Base-by-base conservation (phyloP, 2,329 filamentous ascomycete species). In the Sclerotinia glacialis region DNA sequence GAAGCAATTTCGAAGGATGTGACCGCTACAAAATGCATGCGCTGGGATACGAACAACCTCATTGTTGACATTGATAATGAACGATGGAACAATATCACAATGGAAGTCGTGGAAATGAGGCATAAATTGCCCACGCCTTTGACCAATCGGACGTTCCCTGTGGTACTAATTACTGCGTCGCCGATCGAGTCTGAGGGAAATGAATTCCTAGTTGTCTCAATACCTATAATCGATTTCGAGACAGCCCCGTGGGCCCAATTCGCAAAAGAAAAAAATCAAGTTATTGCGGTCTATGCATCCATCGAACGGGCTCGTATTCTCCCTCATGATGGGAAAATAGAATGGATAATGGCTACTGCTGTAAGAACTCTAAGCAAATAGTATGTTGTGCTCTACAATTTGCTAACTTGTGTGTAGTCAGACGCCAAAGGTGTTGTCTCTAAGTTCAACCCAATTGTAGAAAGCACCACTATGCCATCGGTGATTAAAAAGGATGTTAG, bases 261-360 rank as follows among this genome's bases (percentile, higher is more conserved):
- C 56, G 74, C 77, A 16, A 76, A 77, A 31, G 80, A 82, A 26
- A 81, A 81, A 68, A 80, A 77, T 40, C 77, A 85, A 3, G 83
- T 87, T 9, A 76, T 83, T 40, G 90, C 84, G 5, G 79, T 80
- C 12, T 92, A 92, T 72, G 84, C 82, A 37, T 88, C 86, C 69
- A 80, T 92, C 1, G 90, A 93, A 79, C 78, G 85, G 55, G 78
- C 89, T 44, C 64, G 74, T 60, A 54, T 74, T 49, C 49, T 75
- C 28, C 71, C 72, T 7, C 5, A 5, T 31, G 34, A 66, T 5
- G 78, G 79, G 0, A 76, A 78, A 23, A 81, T 91, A 56, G 87
- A 89, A 76, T 95, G 91, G 91, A 80, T 89, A 67, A 93, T 94
- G 89, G 89, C 86, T 11, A 93, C 90, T 12, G 84, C 87, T 14